phyloP scores from a whole-genome alignment of 495 filamentous ascomycete genomes.

The Talaromyces thailandensis region DNA sequence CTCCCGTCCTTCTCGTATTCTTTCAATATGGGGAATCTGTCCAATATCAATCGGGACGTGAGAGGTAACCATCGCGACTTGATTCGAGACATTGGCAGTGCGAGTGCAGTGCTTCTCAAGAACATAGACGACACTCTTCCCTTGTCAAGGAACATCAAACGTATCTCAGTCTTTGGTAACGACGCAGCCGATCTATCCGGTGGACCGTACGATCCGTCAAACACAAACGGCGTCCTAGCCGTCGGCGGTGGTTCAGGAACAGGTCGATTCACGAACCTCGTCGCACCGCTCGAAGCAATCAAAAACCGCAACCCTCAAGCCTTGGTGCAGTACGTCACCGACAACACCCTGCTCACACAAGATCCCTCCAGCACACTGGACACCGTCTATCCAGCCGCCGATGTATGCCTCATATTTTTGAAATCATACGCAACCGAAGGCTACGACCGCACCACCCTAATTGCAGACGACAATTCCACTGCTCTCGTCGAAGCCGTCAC shows the following conservation, averaged over 20 bases:
- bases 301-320: constrained; percentile 46
- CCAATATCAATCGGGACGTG: constrained; percentile 44
- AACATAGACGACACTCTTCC: constrained; percentile 68
- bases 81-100: constrained; percentile 66
- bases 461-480: constrained; percentile 38
- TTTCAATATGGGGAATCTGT: constrained; percentile 2
- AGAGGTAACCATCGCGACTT: constrained; percentile 59
- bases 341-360: constrained; percentile 23
- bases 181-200: constrained; percentile 43
- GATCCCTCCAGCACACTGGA: constrained; percentile 13
- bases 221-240: constrained; percentile 43
- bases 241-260: constrained; percentile 51
- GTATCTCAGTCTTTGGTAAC: constrained; percentile 50
- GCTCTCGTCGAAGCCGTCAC: constrained; percentile 44
- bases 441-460: constrained; percentile 42
- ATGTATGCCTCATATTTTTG: constrained; percentile 48
- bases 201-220: constrained; percentile 30
- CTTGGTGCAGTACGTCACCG: constrained; percentile 18
- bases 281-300: constrained; percentile 48
- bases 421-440: constrained; percentile 45
- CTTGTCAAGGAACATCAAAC: constrained; percentile 58
- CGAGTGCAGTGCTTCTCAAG: constrained; percentile 82
- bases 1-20: neutral
- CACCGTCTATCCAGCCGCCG: constrained; percentile 44
- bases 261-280: constrained; percentile 32